A percentile compares a stretch with the other conserved stretches of the same genome.
phyloP scores from a whole-genome alignment of 2,329 filamentous ascomycete genomes.

The Cercospora brassicicola region DNA sequence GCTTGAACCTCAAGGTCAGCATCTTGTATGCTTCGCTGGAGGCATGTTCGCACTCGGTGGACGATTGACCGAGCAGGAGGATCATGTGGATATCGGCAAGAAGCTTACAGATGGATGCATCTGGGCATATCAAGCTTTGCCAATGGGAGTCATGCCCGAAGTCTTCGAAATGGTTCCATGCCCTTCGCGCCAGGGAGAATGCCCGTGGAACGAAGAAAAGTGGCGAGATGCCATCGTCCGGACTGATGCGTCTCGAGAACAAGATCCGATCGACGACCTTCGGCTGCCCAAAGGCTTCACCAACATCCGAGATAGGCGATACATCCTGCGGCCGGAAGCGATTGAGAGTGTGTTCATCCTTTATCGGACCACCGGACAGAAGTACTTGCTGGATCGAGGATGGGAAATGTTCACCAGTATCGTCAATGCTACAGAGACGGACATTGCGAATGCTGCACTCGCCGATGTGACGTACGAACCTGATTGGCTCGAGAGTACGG shows the following conservation, averaged over 20 bases:
- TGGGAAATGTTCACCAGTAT: constrained; percentile 55
- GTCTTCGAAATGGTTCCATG: constrained; percentile 57
- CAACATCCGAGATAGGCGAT: constrained; percentile 46
- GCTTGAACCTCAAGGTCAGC: constrained; percentile 55
- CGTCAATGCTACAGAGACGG: constrained; percentile 45
- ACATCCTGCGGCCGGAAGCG: constrained; percentile 56
- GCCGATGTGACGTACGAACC: constrained; percentile 44
- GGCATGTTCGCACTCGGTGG: constrained; percentile 64
- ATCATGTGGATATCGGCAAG: constrained; percentile 57
- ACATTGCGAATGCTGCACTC: constrained; percentile 50
- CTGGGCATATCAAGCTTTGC: constrained; percentile 61
- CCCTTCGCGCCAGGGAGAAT: constrained; percentile 41
- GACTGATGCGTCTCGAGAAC: constrained; percentile 39
- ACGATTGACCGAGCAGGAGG: constrained; percentile 54
- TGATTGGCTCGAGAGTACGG: constrained; percentile 38
- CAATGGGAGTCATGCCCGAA: constrained; percentile 63
- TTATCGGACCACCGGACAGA: constrained; percentile 60
- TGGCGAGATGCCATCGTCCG: constrained; percentile 47
- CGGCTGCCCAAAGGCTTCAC: constrained; percentile 49
- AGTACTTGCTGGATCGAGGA: constrained; percentile 46
- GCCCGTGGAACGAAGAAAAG: constrained; percentile 55
- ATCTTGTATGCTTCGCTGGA: constrained; percentile 61
- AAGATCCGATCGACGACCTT: constrained; percentile 24
- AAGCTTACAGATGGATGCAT: constrained; percentile 62
- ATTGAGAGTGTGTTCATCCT: constrained; percentile 63